A percentile compares a stretch with the other conserved stretches of the same genome.
Evolutionary conservation across 129 eudicot genomes (phyloP).

Genomic region (Gnaphalium uliginosum): DNA sequence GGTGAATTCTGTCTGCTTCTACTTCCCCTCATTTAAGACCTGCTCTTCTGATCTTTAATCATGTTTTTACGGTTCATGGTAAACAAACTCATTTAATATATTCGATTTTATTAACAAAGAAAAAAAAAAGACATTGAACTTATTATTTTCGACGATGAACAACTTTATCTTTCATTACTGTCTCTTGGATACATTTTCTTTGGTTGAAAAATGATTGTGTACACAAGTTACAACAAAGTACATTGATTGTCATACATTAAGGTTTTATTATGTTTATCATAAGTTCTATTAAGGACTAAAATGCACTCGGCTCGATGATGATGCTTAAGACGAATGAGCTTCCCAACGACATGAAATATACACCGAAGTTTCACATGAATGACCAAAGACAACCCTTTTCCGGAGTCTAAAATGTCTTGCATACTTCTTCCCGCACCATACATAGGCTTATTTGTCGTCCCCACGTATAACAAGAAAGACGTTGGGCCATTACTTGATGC

Average conservation of each 20-base stretch:
- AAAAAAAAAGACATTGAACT: no score
- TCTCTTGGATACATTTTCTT: background rate
- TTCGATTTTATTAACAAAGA: no score
- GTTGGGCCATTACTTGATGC: constrained; percentile 51
- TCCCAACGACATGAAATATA: constrained; percentile 52
- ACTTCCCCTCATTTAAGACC: no score
- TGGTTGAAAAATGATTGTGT: background rate
- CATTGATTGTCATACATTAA: constrained; percentile 42
- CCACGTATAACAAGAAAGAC: constrained; percentile 41
- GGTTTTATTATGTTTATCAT: constrained; percentile 58
- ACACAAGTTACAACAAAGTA: constrained; percentile 21
- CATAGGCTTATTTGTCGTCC: constrained; percentile 67
- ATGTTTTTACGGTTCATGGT: no score
- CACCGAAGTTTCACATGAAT: constrained; percentile 49
- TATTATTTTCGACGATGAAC: background rate
- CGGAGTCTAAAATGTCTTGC: constrained; percentile 73
- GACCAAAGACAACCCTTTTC: constrained; percentile 51
- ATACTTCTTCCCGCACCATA: constrained; percentile 87
- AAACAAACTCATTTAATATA: no score
- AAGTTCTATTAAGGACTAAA: constrained; percentile 31
- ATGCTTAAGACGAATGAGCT: constrained; percentile 47
- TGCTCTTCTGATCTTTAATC: no score
- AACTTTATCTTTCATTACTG: background rate
- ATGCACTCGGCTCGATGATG: constrained; percentile 59
- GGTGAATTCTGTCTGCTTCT: no score